Percentiles rank a stretch among this genome's conserved stretches.
Evolutionary conservation across 495 filamentous ascomycete species (phyloP).

Genomic region (Thermothielavioides terrestris): DNA sequence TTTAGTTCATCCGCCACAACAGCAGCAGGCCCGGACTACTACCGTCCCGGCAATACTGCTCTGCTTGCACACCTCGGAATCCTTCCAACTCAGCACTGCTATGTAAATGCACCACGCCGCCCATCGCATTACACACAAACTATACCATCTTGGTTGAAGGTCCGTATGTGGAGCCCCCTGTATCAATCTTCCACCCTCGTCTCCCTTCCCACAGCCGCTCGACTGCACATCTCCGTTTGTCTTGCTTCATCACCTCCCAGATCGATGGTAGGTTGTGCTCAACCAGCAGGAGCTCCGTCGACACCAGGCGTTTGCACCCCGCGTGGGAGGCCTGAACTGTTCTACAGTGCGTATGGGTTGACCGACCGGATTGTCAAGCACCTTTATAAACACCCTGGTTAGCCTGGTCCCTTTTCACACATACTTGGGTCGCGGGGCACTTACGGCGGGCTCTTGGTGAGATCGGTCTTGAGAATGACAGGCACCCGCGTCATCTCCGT

Average conservation of each 20-base stretch:
- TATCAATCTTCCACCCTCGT: constrained; percentile 2
- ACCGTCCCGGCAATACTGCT: background rate
- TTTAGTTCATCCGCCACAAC: background rate
- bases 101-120: background rate
- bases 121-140: constrained; percentile 4
- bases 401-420: constrained; percentile 19
- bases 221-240: background rate
- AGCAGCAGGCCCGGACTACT: background rate
- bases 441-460: constrained; percentile 98
- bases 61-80: background rate
- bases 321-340: background rate
- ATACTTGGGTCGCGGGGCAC: constrained; percentile 30
- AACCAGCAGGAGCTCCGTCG: too few relatives aligned
- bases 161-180: background rate
- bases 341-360: constrained; percentile 87
- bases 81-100: too few relatives aligned
- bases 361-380: constrained; percentile 96
- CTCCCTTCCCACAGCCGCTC: background rate
- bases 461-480: constrained; percentile 94
- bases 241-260: too few relatives aligned
- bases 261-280: too few relatives aligned
- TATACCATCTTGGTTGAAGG: constrained; percentile 2
- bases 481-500: constrained; percentile 95
- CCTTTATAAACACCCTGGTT: constrained; percentile 47
- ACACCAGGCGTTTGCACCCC: too few relatives aligned